Evolutionary conservation across 2,329 filamentous ascomycete species (phyloP), one percentile per base, ranked within the genome.

Genomic region (Sporothrix luriei): DNA sequence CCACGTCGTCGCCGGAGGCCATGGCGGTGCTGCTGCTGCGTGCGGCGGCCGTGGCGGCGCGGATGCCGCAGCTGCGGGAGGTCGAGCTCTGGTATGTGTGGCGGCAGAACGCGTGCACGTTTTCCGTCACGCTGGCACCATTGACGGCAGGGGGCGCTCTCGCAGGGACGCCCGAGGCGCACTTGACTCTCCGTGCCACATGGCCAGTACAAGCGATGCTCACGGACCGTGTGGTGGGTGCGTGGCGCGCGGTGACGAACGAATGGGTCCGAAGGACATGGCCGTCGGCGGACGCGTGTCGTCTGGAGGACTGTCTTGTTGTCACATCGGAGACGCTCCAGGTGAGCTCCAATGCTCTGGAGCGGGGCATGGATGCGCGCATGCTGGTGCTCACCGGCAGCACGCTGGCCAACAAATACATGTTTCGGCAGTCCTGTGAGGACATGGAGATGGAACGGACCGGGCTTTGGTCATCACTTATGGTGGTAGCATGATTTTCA

Each of bases 31-130:
- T 51, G 16, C n/a, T 51, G 48, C 48, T 2, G 48, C 14, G 19
- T 19, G 48, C 19, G n/a, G 48, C 48, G 48, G 48, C 48, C 19
- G 48, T 21, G 48, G 48, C 48, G 48, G 48, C 4, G 16, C 48
- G 48, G 48, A 51, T 51, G 48, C 48, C 48, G n/a, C 48, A 51
- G n/a, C 48, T 51, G 48, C 48, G 48, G 48, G 48, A 51, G n/a
- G 16, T 51, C 48, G 48, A 51, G 48, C 48, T 51, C n/a, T 51
- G 48, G 48, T 19, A 51, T 6, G 48, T 51, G 48, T 19, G 19
- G 2, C 4, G 48, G 1, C 48, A 9, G 19, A 14, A 51, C 48
- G 48, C 48, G 21, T 51, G 48, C 48, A 51, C 48, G 16, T 51
- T 51, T 21, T 51, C 48, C 7, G 48, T 51, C n/a, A 51, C 48